Percentiles rank a stretch among this genome's conserved stretches.
Evolutionary conservation across 2,329 filamentous ascomycete species (phyloP).

Genomic region (Sporothrix luriei): DNA sequence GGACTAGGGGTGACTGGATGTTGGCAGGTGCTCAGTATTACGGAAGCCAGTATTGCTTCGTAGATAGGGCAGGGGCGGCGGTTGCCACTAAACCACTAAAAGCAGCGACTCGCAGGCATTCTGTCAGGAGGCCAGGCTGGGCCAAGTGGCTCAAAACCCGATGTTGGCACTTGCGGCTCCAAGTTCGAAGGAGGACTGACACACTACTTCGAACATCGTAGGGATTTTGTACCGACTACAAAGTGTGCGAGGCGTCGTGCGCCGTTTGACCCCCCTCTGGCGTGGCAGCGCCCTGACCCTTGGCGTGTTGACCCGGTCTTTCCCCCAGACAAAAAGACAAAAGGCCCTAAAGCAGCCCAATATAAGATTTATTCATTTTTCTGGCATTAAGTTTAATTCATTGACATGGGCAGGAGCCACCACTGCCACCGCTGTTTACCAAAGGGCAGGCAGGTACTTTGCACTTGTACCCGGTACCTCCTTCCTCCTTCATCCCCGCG

Average conservation of each 20-base stretch:
- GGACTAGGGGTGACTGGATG: neutral
- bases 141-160: neutral
- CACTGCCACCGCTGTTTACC: neutral
- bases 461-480: conserved; percentile 8
- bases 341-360: neutral
- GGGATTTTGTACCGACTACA: conserved; percentile 1
- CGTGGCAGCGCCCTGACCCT: conserved; percentile 10
- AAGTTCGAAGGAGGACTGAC: neutral
- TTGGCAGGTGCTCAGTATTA: neutral
- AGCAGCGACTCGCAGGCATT: neutral
- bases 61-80: neutral
- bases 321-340: conserved; percentile 26
- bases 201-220: no score
- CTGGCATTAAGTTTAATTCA: conserved; percentile 17
- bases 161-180: neutral
- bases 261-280: conserved; percentile 3
- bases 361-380: conserved; percentile 11
- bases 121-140: neutral
- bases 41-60: no score
- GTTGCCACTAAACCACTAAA: neutral
- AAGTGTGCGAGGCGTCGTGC: neutral
- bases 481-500: neutral
- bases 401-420: conserved; percentile 7
- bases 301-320: neutral
- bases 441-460: conserved; percentile 1